These are phyloP conservation scores for Talaromyces sp. DNA, from an alignment of 2,329 filamentous ascomycete genomes.

Conservation along the genomic window DNA sequence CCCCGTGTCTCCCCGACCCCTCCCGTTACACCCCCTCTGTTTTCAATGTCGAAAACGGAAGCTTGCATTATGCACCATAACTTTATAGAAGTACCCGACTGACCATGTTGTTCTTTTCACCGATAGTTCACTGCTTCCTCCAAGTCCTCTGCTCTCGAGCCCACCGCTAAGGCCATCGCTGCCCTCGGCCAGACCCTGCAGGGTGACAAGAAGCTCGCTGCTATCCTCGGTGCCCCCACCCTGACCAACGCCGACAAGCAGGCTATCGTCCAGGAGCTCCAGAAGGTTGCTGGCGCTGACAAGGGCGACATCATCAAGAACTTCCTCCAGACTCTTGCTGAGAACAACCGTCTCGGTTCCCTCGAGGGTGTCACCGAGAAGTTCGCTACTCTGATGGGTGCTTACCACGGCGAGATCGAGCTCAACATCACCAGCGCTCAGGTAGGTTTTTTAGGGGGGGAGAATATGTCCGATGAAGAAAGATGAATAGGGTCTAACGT, in stretches of 20 bases:
- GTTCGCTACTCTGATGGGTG: constrained; percentile 84
- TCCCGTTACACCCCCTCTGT: constrained; percentile 17
- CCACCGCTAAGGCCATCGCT: constrained; percentile 77
- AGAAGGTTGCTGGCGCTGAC: constrained; percentile 74
- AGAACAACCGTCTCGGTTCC: constrained; percentile 91
- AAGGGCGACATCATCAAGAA: constrained; percentile 86
- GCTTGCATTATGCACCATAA: constrained; percentile 1
- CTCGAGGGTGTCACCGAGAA: constrained; percentile 83
- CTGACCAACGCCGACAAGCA: constrained; percentile 79
- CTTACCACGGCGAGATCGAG: constrained; percentile 90
- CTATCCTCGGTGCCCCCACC: constrained; percentile 78
- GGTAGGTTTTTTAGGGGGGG: constrained; percentile 56
- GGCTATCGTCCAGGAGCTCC: constrained; percentile 81
- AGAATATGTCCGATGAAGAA: neutral
- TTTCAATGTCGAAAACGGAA: constrained; percentile 14
- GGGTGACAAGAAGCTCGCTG: constrained; percentile 78
- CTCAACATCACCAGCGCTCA: constrained; percentile 86
- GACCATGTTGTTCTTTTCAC: neutral
- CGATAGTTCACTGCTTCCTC: constrained; percentile 89
- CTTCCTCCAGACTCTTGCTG: constrained; percentile 85
- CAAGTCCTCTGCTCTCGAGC: constrained; percentile 84
- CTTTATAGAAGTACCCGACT: neutral
- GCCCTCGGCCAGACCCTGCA: constrained; percentile 72
- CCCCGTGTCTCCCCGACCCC: constrained; percentile 23
- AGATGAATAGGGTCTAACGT: neutral